Percentiles rank a stretch among this genome's conserved stretches.
phyloP scores from a whole-genome alignment of 1,284 basidiomycete species.

The Hemileia vastatrix region DNA sequence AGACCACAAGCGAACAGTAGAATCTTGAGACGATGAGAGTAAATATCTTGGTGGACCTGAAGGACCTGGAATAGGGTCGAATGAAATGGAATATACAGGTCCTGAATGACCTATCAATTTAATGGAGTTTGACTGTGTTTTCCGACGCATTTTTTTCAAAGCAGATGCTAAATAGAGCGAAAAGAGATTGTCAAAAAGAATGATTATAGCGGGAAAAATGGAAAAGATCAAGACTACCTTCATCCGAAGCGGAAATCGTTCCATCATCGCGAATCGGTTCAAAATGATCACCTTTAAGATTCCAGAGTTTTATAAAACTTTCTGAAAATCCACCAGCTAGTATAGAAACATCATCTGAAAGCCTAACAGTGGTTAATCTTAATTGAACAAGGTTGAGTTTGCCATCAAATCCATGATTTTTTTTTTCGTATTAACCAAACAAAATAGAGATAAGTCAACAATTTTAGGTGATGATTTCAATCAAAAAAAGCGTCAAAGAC shows the following conservation, averaged over 20 bases:
- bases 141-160: constrained; percentile 60
- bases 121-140: constrained; percentile 67
- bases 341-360: constrained; percentile 84
- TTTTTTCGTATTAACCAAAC: no score
- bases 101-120: constrained; percentile 95
- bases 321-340: constrained; percentile 95
- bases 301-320: constrained; percentile 92
- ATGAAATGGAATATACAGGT: constrained; percentile 86
- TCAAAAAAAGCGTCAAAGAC: constrained; percentile 4
- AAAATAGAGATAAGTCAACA: neutral
- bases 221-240: constrained; percentile 54
- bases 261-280: constrained; percentile 53
- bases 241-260: constrained; percentile 63
- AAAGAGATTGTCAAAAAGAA: constrained; percentile 9
- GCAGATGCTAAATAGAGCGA: constrained; percentile 50
- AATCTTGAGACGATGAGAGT: constrained; percentile 85
- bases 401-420: no score
- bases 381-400: constrained; percentile 1
- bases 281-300: constrained; percentile 80
- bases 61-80: constrained; percentile 82
- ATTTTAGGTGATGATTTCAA: neutral
- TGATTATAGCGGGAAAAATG: constrained; percentile 3
- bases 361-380: constrained; percentile 74
- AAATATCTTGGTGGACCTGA: constrained; percentile 74
- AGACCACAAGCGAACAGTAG: constrained; percentile 85